Percentiles rank a stretch among this genome's conserved stretches.
These are phyloP conservation scores for Pinguiococcus pyrenoidosus DNA, from an alignment of 108 stramenopile genomes.

Conservation along the genomic window DNA sequence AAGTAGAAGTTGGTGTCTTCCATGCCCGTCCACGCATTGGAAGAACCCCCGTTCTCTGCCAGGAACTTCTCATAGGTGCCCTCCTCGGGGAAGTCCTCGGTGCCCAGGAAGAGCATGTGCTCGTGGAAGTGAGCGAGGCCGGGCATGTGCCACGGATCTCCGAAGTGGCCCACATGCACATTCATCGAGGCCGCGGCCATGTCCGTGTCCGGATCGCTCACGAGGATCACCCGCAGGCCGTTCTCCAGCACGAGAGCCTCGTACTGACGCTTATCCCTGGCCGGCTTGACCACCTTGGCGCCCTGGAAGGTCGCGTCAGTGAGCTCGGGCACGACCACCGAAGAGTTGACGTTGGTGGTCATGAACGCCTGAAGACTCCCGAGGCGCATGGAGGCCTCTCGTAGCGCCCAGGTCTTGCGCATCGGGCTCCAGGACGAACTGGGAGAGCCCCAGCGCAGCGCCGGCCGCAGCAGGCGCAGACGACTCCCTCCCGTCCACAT, in stretches of 20 bases:
- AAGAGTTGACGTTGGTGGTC: no score
- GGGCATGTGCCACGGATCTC: constrained; percentile 56
- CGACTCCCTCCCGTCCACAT: no score
- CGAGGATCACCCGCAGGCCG: neutral
- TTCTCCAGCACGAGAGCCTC: neutral
- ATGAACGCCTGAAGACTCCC: no score
- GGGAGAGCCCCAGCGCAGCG: no score
- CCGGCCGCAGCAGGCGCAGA: no score
- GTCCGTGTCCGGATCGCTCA: neutral
- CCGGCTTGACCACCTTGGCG: neutral
- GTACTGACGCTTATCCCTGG: neutral
- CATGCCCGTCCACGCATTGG: constrained; percentile 66
- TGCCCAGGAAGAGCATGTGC: constrained; percentile 78
- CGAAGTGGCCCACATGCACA: constrained; percentile 42
- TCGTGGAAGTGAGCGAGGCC: constrained; percentile 78
- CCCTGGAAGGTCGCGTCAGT: no score
- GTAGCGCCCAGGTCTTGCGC: no score
- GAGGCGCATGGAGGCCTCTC: no score
- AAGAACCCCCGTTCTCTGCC: constrained; percentile 54
- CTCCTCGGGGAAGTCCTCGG: constrained; percentile 31
- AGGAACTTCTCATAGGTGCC: constrained; percentile 55
- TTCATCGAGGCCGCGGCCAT: neutral
- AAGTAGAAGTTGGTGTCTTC: constrained; percentile 70
- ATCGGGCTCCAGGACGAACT: no score
- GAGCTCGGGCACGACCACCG: no score